Evolutionary conservation across 108 stramenopile genomes (phyloP).

Genomic region (Parmales sp.): DNA sequence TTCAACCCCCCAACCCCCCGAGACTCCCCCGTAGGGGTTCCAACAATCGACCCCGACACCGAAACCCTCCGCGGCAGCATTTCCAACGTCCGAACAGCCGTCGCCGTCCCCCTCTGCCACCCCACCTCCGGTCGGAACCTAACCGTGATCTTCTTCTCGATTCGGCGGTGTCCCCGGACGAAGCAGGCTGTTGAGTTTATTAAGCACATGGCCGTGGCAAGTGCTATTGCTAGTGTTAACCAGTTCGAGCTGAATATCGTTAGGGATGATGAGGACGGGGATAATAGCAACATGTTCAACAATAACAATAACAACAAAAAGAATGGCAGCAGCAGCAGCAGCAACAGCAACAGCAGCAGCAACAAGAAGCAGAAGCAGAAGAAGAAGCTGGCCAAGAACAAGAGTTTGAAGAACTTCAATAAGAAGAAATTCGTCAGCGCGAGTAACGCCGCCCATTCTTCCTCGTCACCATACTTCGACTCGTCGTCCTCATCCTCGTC

Average conservation of each 20-base stretch:
- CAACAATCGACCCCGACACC: constrained; percentile 52
- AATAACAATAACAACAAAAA: neutral
- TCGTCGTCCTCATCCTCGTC: too few species aligned
- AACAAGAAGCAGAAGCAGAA: too few species aligned
- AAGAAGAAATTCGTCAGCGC: too few species aligned
- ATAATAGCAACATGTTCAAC: neutral
- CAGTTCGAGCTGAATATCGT: neutral
- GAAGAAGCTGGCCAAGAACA: too few species aligned
- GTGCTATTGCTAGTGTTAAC: neutral
- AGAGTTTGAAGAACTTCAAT: too few species aligned
- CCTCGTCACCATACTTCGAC: too few species aligned
- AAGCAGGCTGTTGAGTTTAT: neutral
- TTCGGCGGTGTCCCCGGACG: constrained; percentile 14
- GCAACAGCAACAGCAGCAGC: neutral
- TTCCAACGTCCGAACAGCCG: constrained; percentile 72
- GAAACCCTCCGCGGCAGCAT: constrained; percentile 63
- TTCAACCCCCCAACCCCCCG: too few species aligned
- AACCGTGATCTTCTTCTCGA: constrained; percentile 75
- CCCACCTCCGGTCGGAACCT: constrained; percentile 61
- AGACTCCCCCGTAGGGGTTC: too few species aligned
- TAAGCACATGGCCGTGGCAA: neutral
- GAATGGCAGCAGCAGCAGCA: neutral
- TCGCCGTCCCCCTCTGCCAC: constrained; percentile 78
- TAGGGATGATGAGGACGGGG: neutral
- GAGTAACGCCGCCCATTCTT: too few species aligned